These are phyloP conservation scores for Balansia obtecta DNA, from an alignment of 2,329 filamentous ascomycete species.

Conservation along the genomic window DNA sequence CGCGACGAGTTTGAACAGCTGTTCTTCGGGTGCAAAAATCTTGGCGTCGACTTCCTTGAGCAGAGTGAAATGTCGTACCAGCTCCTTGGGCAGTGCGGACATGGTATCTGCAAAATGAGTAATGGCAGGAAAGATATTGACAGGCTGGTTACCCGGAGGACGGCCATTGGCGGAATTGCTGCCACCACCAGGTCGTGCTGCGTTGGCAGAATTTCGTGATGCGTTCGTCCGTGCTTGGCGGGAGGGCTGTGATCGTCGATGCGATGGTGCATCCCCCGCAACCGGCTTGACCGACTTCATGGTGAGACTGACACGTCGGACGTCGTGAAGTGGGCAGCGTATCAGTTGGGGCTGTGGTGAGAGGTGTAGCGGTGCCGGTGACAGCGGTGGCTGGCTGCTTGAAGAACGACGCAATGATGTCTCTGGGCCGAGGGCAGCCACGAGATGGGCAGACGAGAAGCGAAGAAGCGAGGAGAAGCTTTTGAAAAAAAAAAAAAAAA, in stretches of 20 bases:
- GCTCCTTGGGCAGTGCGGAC: constrained; percentile 83
- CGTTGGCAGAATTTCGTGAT: constrained; percentile 38
- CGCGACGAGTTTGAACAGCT: constrained; percentile 63
- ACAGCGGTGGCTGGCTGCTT: background rate
- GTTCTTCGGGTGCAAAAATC: constrained; percentile 76
- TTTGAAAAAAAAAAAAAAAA: no score
- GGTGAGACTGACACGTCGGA: constrained; percentile 6
- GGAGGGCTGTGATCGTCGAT: constrained; percentile 49
- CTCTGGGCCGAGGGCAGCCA: background rate
- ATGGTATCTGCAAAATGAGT: constrained; percentile 83
- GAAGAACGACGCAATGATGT: background rate
- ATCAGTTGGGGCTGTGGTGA: background rate
- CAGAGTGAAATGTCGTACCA: constrained; percentile 88
- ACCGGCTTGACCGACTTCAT: constrained; percentile 46
- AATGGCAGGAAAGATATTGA: constrained; percentile 55
- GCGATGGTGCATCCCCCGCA: constrained; percentile 30
- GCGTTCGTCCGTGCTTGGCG: constrained; percentile 56
- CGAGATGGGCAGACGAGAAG: background rate
- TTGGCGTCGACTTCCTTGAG: constrained; percentile 98
- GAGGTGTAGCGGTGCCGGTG: background rate
- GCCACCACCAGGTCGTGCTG: constrained; percentile 28
- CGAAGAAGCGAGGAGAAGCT: background rate
- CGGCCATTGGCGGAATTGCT: constrained; percentile 34
- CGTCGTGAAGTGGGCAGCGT: background rate
- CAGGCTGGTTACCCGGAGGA: constrained; percentile 41